phyloP scores from a whole-genome alignment of 2,329 filamentous ascomycete species.

The Lecanicillium sp. region DNA sequence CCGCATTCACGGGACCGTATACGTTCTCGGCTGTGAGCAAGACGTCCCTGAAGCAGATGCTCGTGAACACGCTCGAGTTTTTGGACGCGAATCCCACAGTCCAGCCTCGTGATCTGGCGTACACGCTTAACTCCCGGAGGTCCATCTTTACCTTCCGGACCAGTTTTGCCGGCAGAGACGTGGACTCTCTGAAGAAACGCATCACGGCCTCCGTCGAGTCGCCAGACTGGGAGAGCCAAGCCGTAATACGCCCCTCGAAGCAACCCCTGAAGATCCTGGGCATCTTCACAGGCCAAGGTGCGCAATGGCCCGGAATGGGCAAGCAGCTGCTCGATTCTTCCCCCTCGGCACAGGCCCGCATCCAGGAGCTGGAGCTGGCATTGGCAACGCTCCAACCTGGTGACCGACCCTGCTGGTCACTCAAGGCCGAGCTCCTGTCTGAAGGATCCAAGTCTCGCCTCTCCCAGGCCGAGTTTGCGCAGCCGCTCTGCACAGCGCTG shows the following conservation, averaged over 20 bases:
- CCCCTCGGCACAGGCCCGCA: not conserved
- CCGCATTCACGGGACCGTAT: not conserved
- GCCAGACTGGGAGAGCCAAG: too few species aligned
- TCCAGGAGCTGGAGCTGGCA: slow-evolving; percentile 15
- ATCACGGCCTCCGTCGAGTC: too few species aligned
- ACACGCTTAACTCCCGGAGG: not conserved
- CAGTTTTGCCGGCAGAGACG: not conserved
- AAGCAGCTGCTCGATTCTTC: not conserved
- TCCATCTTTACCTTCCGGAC: not conserved
- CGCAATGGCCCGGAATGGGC: slow-evolving; percentile 28
- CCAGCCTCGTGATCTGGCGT: not conserved
- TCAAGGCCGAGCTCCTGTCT: slow-evolving; percentile 18
- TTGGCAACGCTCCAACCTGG: slow-evolving; percentile 14
- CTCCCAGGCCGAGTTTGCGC: too few species aligned
- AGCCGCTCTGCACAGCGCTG: too few species aligned
- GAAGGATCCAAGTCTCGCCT: not conserved
- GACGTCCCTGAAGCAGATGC: not conserved
- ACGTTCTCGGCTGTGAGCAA: not conserved
- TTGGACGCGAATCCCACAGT: not conserved
- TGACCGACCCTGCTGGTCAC: slow-evolving; percentile 19
- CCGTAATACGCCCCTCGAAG: not conserved
- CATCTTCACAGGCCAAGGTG: slow-evolving; percentile 29
- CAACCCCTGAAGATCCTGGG: slow-evolving; percentile 1
- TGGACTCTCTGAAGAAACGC: too few species aligned
- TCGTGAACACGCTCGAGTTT: not conserved